These are phyloP conservation scores for Globisporangium yorkense DNA, from an alignment of 352 stramenopile species.

Conservation along the genomic window DNA sequence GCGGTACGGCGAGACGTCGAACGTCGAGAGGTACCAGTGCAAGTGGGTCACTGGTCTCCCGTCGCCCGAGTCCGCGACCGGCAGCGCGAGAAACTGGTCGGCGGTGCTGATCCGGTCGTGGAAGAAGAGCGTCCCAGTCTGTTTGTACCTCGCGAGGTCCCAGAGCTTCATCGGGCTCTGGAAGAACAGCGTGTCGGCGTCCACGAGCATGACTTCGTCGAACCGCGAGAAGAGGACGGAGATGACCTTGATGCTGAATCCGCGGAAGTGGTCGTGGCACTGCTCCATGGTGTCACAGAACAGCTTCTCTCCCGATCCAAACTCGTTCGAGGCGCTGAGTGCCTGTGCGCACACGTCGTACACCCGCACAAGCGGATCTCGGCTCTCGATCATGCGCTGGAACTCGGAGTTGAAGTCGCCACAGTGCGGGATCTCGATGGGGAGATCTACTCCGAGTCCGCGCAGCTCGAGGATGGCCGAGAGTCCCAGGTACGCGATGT, in stretches of 20 bases:
- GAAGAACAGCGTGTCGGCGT: slow-evolving; percentile 69
- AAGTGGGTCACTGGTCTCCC: slow-evolving; percentile 24
- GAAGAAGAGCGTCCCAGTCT: slow-evolving; percentile 56
- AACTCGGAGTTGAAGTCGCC: slow-evolving; percentile 46
- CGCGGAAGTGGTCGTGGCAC: slow-evolving; percentile 45
- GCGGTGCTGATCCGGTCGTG: slow-evolving; percentile 38
- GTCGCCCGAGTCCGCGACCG: slow-evolving; percentile 6
- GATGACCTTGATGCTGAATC: slow-evolving; percentile 65
- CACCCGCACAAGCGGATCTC: slow-evolving; percentile 42
- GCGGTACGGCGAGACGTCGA: slow-evolving; percentile 41
- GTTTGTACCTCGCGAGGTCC: slow-evolving; percentile 39
- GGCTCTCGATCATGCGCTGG: slow-evolving; percentile 23
- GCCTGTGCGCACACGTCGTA: slow-evolving; percentile 63
- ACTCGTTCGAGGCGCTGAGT: slow-evolving; percentile 16
- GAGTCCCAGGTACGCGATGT: slow-evolving; percentile 47
- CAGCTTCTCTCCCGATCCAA: slow-evolving; percentile 22
- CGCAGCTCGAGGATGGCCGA: slow-evolving; percentile 61
- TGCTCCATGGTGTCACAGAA: slow-evolving; percentile 42
- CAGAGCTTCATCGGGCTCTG: slow-evolving; percentile 48
- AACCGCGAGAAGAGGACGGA: slow-evolving; percentile 59
- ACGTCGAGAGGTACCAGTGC: slow-evolving; percentile 47
- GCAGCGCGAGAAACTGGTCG: slow-evolving; percentile 37
- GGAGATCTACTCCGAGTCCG: slow-evolving; percentile 41
- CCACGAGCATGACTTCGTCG: slow-evolving; percentile 65
- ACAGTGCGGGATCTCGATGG: slow-evolving; percentile 66